Base-by-base conservation (phyloP, 305 asterid species). In the Fraxinus floribunda region DNA sequence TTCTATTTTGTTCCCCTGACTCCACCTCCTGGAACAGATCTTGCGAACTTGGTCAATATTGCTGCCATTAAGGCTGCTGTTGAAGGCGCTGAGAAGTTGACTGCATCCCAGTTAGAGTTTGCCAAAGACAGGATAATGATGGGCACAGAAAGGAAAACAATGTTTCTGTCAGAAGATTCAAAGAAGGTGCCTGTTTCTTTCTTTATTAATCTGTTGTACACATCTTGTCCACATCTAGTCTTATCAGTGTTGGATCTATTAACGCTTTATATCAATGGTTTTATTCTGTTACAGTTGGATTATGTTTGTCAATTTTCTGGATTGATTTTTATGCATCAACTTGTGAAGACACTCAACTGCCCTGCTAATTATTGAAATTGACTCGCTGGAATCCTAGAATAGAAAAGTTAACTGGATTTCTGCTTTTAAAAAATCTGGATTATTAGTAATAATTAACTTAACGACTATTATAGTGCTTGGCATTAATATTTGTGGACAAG, bases 1-100 rank as follows among this genome's bases (percentile, higher is more conserved):
- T 60, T 81, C 24, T 5, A 72, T 34, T 77, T 36, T 79, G 79
- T 32, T 30, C 80, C 11, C 77, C 84, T 79, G 39, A 80, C 62
- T 80, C 76, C 76, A 76, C 16, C 72, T 76, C 36, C 20, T 88
- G 11, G 20, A 87, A 85, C 93, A 94, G 98, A 94, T 92, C 93
- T 94, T 81, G 99, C 99, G 57, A 97, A 97, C 85, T 88, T 97
- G 96, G 99, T 97, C 62, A 96, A 96, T 80, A 94, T 94, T 84
- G 99, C 99, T 85, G 98, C 98, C 85, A 94, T 96, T 87, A 94
- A 93, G 88, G 99, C 99, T 64, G 98, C 99, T 44, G 97, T 96
- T 77, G 99, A 94, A 83, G 99, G 98, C 72, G 98, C 97, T 57
- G 99, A 96, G 84, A 96, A 94, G 88, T 80, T 96, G 89, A 91